Conservation (phyloP, 306 rosid species). For the Erythrophleum fordii region DNA sequence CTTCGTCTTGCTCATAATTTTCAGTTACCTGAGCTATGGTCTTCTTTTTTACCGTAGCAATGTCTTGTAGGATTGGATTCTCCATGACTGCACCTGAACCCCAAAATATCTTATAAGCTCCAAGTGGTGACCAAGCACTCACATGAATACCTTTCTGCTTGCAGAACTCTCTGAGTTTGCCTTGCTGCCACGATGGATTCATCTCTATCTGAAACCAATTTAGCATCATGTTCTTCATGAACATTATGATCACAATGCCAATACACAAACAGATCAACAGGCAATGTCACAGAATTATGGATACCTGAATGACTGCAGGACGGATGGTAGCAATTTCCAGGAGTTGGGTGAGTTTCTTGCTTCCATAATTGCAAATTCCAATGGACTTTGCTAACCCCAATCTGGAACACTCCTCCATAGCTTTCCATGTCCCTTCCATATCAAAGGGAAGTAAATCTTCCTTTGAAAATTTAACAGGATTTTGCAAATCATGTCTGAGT, state of each 20-base stretch:
- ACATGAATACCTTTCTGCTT: slow-evolving; percentile 53
- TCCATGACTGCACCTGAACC: slow-evolving; percentile 61
- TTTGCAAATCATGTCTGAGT: slow-evolving; percentile 46
- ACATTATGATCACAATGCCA: background rate
- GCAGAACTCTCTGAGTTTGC: slow-evolving; percentile 49
- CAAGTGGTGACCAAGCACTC: slow-evolving; percentile 63
- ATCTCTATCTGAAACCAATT: slow-evolving; percentile 51
- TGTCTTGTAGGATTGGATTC: slow-evolving; percentile 51
- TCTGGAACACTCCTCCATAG: slow-evolving; percentile 54
- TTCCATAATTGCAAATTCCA: slow-evolving; percentile 54
- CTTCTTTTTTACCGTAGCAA: slow-evolving; percentile 47
- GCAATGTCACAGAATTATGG: slow-evolving; percentile 3
- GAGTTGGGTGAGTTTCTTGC: slow-evolving; percentile 47
- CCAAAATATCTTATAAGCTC: slow-evolving; percentile 53
- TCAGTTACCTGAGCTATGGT: slow-evolving; percentile 53
- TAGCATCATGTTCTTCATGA: background rate
- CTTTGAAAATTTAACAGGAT: slow-evolving; percentile 39
- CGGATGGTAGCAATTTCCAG: slow-evolving; percentile 47
- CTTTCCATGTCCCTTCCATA: slow-evolving; percentile 63
- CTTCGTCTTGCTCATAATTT: slow-evolving; percentile 1
- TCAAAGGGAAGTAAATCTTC: slow-evolving; percentile 60
- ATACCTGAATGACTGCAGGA: slow-evolving; percentile 58
- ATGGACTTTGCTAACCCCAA: slow-evolving; percentile 58
- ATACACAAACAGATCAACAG: background rate
- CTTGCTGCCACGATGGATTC: slow-evolving; percentile 63